Evolutionary conservation across 2,329 filamentous ascomycete genomes (phyloP), one percentile per base, ranked within the genome.

Genomic region (Metarhizium humberi): DNA sequence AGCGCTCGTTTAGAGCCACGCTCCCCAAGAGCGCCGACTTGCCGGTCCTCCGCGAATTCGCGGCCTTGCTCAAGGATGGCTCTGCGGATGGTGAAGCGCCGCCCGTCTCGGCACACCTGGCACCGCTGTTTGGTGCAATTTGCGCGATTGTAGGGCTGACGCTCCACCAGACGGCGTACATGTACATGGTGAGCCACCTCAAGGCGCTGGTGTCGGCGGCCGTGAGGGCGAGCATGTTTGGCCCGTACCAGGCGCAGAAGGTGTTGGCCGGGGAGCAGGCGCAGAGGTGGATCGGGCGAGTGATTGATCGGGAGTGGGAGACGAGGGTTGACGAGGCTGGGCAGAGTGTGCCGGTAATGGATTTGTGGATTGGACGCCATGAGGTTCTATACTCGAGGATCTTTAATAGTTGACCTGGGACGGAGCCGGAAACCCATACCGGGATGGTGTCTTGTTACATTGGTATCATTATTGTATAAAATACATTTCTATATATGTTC

Each of bases 301-400:
- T 83, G 56, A 76, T 92, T 8, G 74, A 78, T 52, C 71, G 79
- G 56, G 84, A 86, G 63, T 85, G 81, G 81, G 62, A 75, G 14
- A 81, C 75, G 56, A 67, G 63, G 1, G 74, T 86, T 0, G 84
- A 87, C 56, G 79, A 85, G 59, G 88, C 88, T 3, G 87, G 86
- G 5, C 87, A 92, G 73, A 84, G 76, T 55, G 84, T 90, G 58
- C 89, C 89, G 1, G 79, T 85, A 2, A 84, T 92, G 80, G 89
- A 94, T 73, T 68, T 94, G 36, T 94, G 89, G 88, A 78, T 91
- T 64, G 89, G 89, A 3, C 78, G 89, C 66, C 89, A 94, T 69
- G 89, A 94, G 76, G 74, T 90, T 66, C 69, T 94, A 60, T 94
- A 94, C 69, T 92, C 88, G 56, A 82, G 89, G 62, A 92, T 94